Conservation (phyloP, 202 grass and related monocot species). For the Bolboschoenoplectus hybrid region DNA sequence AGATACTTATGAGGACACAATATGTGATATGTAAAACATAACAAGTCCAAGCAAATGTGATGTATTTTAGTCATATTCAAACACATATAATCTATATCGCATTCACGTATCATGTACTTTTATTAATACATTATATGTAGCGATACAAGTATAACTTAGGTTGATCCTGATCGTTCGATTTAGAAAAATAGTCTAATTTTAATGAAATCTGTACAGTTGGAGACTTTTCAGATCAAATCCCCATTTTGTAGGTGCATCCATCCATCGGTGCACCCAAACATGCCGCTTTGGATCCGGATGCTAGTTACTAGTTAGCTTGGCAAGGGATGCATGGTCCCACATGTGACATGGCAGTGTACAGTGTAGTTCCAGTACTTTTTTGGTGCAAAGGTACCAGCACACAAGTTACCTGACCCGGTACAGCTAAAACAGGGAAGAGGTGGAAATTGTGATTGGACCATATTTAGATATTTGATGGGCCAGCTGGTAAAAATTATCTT, state of each 20-base stretch:
- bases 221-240: not conserved
- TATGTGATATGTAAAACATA: too few species aligned
- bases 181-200: not conserved
- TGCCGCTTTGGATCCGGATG: not conserved
- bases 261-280: not conserved
- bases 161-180: not conserved
- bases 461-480: not conserved
- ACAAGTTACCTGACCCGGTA: not conserved
- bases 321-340: conserved; percentile 15
- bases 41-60: too few species aligned
- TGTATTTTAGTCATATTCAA: too few species aligned
- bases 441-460: not conserved
- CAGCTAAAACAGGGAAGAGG: not conserved
- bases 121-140: too few species aligned
- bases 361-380: not conserved
- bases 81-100: too few species aligned
- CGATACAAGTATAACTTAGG: not conserved
- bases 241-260: not conserved
- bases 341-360: not conserved
- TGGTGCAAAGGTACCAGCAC: conserved; percentile 4
- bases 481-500: not conserved
- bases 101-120: too few species aligned
- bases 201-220: not conserved
- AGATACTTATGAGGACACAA: too few species aligned
- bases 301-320: not conserved